Base-by-base conservation (phyloP, 2,329 filamentous ascomycete genomes). In the Ascochyta koolunga region DNA sequence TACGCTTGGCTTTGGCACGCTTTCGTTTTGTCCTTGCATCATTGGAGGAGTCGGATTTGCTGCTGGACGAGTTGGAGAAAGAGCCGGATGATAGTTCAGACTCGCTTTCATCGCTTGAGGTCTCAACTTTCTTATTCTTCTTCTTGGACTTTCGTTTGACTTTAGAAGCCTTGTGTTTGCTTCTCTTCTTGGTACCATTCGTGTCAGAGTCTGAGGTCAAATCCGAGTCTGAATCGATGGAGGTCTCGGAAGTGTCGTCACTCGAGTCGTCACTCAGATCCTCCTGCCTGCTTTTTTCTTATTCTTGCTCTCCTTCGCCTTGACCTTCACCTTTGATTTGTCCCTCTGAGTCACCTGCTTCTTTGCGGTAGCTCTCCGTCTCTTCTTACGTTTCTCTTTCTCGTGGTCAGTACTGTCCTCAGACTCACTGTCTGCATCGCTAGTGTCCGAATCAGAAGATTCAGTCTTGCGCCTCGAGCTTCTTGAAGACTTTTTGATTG, bases 251-350 rank as follows among this genome's bases (percentile, higher is more conserved):
- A n/a, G 55, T 61, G 15, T 53, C 42, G 7, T 52, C 49, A 3
- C 54, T 65, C 11, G 60, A 57, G 2, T 63, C 55, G 13, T 65
- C 61, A 41, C 61, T 65, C 0, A 56, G 44, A 60, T 44, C 60
- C 60, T 27, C 40, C n/a, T 51, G 60, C 43, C 61, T 66, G 29
- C 40, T 59, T 43, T 56, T 16, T 40, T 65, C 43, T 63, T 69
- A 38, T 38, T 58, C 44, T 60, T 65, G n/a, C 42, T 62, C 54
- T 60, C 69, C 54, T 60, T 68, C 16, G 29, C 37, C 36, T 66
- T 71, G 5, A 58, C 46, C 40, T 65, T 68, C 7, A 52, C 56
- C 36, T 64, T n/a, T n/a, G n/a, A n/a, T n/a, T n/a, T 73, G 24
- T 52, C 52, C 48, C 64, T 50, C 53, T 62, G 64, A 8, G 41